A percentile compares a stretch with the other conserved stretches of the same genome.
Conservation (phyloP, 2,329 filamentous ascomycete species). For the Sporothrix brunneoviolacea region DNA sequence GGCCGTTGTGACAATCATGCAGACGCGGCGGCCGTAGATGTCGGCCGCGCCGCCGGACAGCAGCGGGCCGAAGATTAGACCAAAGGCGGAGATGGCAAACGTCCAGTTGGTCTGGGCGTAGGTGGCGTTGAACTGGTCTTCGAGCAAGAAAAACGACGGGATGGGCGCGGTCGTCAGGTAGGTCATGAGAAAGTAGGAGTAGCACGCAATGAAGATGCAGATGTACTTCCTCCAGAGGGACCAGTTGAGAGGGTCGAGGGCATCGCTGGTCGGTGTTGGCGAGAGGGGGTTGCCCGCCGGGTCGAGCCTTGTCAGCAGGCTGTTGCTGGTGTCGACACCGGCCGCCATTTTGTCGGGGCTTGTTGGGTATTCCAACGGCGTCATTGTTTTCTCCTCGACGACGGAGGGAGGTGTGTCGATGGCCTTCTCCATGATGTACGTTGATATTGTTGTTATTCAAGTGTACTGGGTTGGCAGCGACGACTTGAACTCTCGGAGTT, state of each 20-base stretch:
- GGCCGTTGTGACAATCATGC: conserved; percentile 38
- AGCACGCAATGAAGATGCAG: conserved; percentile 46
- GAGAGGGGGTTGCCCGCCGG: conserved; percentile 9
- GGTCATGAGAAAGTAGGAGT: conserved; percentile 50
- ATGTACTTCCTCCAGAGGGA: conserved; percentile 37
- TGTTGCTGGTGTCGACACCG: too few species aligned
- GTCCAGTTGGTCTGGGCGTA: conserved; percentile 21
- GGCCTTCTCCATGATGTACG: too few species aligned
- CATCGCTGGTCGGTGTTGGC: conserved; percentile 15
- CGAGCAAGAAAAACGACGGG: conserved; percentile 44
- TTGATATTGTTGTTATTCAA: too few species aligned
- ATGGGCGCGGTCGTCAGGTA: conserved; percentile 52
- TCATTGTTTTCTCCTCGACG: too few species aligned
- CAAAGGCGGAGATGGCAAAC: conserved; percentile 44
- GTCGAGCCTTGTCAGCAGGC: conserved; percentile 3
- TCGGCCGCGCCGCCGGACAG: conserved; percentile 27
- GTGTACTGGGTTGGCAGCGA: too few species aligned
- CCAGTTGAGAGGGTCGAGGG: conserved; percentile 51
- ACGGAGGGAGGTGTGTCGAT: too few species aligned
- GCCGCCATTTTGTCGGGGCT: too few species aligned
- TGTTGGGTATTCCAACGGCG: too few species aligned
- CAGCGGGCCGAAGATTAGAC: conserved; percentile 42
- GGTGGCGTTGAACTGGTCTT: conserved; percentile 38
- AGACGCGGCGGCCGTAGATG: conserved; percentile 44
- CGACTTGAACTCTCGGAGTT: too few species aligned